Conservation (phyloP, 2,329 filamentous ascomycete genomes). For the Aureobasidium pullulans region DNA sequence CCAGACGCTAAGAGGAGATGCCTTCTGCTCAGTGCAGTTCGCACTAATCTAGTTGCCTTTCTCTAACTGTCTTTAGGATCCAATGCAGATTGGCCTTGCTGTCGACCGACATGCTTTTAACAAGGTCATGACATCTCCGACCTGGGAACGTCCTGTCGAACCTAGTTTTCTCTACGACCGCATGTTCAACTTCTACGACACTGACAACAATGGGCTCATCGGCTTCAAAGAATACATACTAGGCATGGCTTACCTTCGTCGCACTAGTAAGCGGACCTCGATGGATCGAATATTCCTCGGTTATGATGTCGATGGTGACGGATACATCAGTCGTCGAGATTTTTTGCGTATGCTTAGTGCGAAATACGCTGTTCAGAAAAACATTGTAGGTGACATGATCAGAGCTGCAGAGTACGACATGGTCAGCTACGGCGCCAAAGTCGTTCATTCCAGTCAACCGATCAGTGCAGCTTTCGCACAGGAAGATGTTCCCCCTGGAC, state of each 20-base stretch:
- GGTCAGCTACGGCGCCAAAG: slow-evolving; percentile 24
- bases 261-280: slow-evolving; percentile 55
- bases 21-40: too few relatives aligned
- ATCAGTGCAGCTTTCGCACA: slow-evolving; percentile 39
- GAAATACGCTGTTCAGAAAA: slow-evolving; percentile 84
- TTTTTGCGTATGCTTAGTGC: slow-evolving; percentile 87
- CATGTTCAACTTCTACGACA: slow-evolving; percentile 95
- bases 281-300: slow-evolving; percentile 72
- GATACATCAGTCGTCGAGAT: slow-evolving; percentile 76
- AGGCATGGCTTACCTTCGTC: slow-evolving; percentile 62
- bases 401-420: slow-evolving; percentile 65
- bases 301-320: slow-evolving; percentile 85
- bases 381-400: slow-evolving; percentile 76
- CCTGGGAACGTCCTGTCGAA: slow-evolving; percentile 62
- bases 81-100: slow-evolving; percentile 67
- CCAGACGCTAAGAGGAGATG: too few relatives aligned
- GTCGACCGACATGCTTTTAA: slow-evolving; percentile 94
- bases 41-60: too few relatives aligned
- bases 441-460: slow-evolving; percentile 37
- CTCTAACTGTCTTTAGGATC: slow-evolving; percentile 43
- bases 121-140: slow-evolving; percentile 61
- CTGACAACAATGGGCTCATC: slow-evolving; percentile 79
- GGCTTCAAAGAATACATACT: slow-evolving; percentile 87
- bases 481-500: slow-evolving; percentile 27
- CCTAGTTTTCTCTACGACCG: slow-evolving; percentile 92